A percentile compares a stretch with the other conserved stretches of the same genome.
These are phyloP conservation scores for Pseudopithomyces maydicus DNA, from an alignment of 2,329 filamentous ascomycete species.

Conservation along the genomic window DNA sequence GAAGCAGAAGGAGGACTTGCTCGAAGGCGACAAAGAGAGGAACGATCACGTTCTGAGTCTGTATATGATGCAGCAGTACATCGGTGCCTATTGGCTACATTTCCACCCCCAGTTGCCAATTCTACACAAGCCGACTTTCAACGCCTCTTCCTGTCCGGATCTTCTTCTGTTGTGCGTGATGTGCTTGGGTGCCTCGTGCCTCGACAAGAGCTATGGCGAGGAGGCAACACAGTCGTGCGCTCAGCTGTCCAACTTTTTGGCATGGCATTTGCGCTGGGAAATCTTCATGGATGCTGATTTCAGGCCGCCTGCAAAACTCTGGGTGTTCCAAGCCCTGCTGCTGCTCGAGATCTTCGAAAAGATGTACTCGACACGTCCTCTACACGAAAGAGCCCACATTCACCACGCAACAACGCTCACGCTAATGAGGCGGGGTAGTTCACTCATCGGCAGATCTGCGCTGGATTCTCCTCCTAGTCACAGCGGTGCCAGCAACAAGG, in stretches of 20 bases:
- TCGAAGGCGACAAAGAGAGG: slow-evolving; percentile 76
- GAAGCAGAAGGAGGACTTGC: slow-evolving; percentile 74
- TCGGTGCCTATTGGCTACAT: slow-evolving; percentile 86
- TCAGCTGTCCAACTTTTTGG: slow-evolving; percentile 85
- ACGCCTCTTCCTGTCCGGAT: slow-evolving; percentile 82
- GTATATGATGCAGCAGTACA: slow-evolving; percentile 95
- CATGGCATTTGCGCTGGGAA: slow-evolving; percentile 93
- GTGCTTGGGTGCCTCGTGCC: slow-evolving; percentile 85
- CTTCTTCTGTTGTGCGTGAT: slow-evolving; percentile 87
- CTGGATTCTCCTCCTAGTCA: slow-evolving; percentile 79
- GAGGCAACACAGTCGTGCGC: slow-evolving; percentile 77
- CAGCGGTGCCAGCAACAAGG: slow-evolving; percentile 57
- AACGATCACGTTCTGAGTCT: slow-evolving; percentile 72
- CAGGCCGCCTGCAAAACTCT: slow-evolving; percentile 88
- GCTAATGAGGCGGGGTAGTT: slow-evolving; percentile 90
- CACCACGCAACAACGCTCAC: slow-evolving; percentile 96
- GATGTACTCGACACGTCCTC: slow-evolving; percentile 89
- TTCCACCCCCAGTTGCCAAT: slow-evolving; percentile 95
- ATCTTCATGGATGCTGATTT: slow-evolving; percentile 92
- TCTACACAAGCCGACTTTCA: slow-evolving; percentile 91
- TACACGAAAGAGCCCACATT: slow-evolving; percentile 94
- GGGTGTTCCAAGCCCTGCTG: slow-evolving; percentile 91
- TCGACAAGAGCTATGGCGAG: slow-evolving; percentile 80
- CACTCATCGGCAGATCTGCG: slow-evolving; percentile 82
- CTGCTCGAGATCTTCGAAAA: slow-evolving; percentile 95